Evolutionary conservation across 1,139 yeast species (phyloP), one percentile per base, ranked within the genome.

Genomic region (Geotrichum klebahnii): DNA sequence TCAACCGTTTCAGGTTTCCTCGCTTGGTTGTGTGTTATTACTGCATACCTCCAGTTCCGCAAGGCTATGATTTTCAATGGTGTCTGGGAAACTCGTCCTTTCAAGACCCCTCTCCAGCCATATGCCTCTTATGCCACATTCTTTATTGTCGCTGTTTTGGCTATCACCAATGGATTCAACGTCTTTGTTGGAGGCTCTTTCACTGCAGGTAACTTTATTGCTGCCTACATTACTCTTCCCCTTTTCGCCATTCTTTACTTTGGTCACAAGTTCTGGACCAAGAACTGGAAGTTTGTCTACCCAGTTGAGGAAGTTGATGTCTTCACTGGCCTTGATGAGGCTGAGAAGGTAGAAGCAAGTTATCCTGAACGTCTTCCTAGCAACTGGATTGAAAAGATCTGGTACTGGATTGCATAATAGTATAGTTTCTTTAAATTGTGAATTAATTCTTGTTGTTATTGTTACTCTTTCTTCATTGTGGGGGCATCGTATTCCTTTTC

Each of bases 101-200:
- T 68, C 67, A 71, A 60, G 53, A 69, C 80, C 3, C 63, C 66
- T 8, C 63, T 71, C 38, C 79, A 75, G 59, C 80, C 80, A 16
- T 76, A 61, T 51, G 73, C 76, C 35, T 70, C 79, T 10, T 76
- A 72, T 59, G 65, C 70, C 48, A 67, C 75, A 8, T 71, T 76
- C 28, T 68, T 78, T 52, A 62, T 77, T 44, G 68, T 83, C 31
- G 49, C 53, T 4, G 28, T 62, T 10, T 71, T 83, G 57, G 78
- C 79, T 32, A 71, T 84, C 59, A 74, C 86, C 55, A 90, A 85
- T 69, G 95, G 95, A 26, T 85, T 78, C 67, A 67, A 73, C 1
- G 79, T 78, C 1, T 83, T 82, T 70, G 80, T 77, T 49, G 72
- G 75, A 52, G 78, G 74, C 16, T 48, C 69, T 40, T 73, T 83